Evolutionary conservation across 768 basidiomycete genomes (phyloP).

Genomic region (Leccinum rimulosum): DNA sequence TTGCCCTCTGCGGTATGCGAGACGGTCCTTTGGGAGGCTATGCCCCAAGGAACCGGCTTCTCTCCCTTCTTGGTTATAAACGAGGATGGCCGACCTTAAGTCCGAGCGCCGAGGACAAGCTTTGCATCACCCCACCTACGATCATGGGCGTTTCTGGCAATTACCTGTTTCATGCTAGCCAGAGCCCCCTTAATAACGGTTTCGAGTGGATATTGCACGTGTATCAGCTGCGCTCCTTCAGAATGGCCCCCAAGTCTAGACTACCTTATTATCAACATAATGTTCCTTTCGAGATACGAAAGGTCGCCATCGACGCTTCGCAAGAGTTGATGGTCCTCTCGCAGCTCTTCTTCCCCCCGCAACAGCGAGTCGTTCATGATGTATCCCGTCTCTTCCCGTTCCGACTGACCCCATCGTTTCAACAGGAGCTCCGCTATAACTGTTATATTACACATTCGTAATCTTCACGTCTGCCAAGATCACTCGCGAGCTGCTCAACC

Average conservation of each 20-base stretch:
- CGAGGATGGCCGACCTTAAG: constrained; percentile 34
- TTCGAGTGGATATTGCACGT: constrained; percentile 34
- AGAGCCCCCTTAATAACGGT: constrained; percentile 30
- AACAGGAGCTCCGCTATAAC: constrained; percentile 27
- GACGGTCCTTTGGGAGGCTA: constrained; percentile 25
- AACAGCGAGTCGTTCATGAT: constrained; percentile 17
- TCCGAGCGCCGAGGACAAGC: constrained; percentile 31
- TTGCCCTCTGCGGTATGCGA: constrained; percentile 29
- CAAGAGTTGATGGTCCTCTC: constrained; percentile 32
- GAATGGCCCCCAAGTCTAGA: constrained; percentile 22
- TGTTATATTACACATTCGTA: constrained; percentile 46
- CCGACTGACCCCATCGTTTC: background rate
- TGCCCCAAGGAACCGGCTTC: constrained; percentile 24
- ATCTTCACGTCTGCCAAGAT: constrained; percentile 54
- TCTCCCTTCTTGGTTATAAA: constrained; percentile 30
- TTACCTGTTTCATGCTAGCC: constrained; percentile 35
- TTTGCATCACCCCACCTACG: constrained; percentile 31
- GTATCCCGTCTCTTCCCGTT: background rate
- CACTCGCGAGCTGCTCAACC: constrained; percentile 43
- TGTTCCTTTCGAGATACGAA: constrained; percentile 34
- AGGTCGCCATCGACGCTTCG: constrained; percentile 30
- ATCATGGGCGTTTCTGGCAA: constrained; percentile 33
- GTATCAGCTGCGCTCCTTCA: constrained; percentile 34
- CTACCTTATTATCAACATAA: constrained; percentile 32
- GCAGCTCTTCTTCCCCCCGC: constrained; percentile 30